These are phyloP conservation scores for Pichia manshurica DNA, from an alignment of 805 yeast species.

Conservation along the genomic window DNA sequence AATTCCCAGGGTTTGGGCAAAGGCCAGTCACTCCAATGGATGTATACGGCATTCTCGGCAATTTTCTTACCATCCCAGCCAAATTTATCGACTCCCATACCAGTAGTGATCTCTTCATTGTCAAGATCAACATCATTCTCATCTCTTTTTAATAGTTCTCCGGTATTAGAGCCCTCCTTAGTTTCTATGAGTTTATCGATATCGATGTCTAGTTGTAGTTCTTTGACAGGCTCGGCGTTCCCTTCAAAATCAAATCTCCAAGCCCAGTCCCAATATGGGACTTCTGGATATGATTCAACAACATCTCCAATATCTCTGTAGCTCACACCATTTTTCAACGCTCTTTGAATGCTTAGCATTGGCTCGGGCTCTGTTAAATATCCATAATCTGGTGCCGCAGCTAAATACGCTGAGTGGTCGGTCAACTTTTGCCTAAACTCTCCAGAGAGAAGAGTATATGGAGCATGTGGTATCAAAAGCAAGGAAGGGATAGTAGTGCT, in stretches of 20 bases:
- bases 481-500: conserved; percentile 22
- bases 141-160: neutral
- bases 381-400: conserved; percentile 40
- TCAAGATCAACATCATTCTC: conserved; percentile 7
- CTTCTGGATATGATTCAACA: conserved; percentile 7
- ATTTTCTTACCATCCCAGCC: conserved; percentile 33
- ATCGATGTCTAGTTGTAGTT: neutral
- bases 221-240: neutral
- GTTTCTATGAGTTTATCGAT: neutral
- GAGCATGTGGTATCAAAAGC: conserved; percentile 44
- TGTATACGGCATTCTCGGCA: conserved; percentile 32
- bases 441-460: conserved; percentile 47
- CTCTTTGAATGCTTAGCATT: conserved; percentile 13
- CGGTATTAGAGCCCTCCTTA: too few species aligned
- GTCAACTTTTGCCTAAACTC: conserved; percentile 35
- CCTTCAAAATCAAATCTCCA: conserved; percentile 14
- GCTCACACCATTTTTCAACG: conserved; percentile 1
- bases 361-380: conserved; percentile 12
- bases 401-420: conserved; percentile 36
- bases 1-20: conserved; percentile 59
- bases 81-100: conserved; percentile 17
- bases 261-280: conserved; percentile 18
- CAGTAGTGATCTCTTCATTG: neutral
- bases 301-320: conserved; percentile 12
- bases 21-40: conserved; percentile 65